phyloP scores from a whole-genome alignment of 2,329 filamentous ascomycete species.

The Xylariomycetidae sp. region DNA sequence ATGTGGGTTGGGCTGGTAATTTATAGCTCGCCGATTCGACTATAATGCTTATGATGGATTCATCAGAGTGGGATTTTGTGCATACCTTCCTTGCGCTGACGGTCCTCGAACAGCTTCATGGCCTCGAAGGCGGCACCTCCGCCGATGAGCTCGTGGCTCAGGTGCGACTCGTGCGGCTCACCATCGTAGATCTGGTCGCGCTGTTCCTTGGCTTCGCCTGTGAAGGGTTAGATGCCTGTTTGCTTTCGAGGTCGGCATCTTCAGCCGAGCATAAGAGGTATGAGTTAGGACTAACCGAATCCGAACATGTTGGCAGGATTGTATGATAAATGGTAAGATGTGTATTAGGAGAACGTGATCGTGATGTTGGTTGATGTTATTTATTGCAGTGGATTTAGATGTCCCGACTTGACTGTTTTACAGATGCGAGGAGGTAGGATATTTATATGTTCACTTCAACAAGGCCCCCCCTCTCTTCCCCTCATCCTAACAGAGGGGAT shows the following conservation, averaged over 20 bases:
- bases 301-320: conserved; percentile 27
- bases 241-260: conserved; percentile 1
- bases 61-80: conserved; percentile 2
- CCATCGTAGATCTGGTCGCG: conserved; percentile 40
- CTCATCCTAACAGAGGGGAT: too few species aligned
- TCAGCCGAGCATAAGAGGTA: not conserved
- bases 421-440: not conserved
- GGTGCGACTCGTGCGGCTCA: conserved; percentile 51
- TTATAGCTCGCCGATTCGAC: too few species aligned
- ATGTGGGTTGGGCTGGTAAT: not conserved
- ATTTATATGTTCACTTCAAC: too few species aligned
- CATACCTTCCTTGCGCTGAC: conserved; percentile 64
- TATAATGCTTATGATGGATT: not conserved
- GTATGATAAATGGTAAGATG: conserved; percentile 5
- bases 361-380: not conserved
- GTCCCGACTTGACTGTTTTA: not conserved
- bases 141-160: conserved; percentile 70
- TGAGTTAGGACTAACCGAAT: conserved; percentile 21
- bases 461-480: too few species aligned
- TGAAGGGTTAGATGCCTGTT: not conserved
- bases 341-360: conserved; percentile 1
- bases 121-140: conserved; percentile 74
- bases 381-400: conserved; percentile 1
- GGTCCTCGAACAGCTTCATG: conserved; percentile 76
- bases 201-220: conserved; percentile 38